Base-by-base conservation (phyloP, 2,329 filamentous ascomycete genomes). In the Penicillium sp. region DNA sequence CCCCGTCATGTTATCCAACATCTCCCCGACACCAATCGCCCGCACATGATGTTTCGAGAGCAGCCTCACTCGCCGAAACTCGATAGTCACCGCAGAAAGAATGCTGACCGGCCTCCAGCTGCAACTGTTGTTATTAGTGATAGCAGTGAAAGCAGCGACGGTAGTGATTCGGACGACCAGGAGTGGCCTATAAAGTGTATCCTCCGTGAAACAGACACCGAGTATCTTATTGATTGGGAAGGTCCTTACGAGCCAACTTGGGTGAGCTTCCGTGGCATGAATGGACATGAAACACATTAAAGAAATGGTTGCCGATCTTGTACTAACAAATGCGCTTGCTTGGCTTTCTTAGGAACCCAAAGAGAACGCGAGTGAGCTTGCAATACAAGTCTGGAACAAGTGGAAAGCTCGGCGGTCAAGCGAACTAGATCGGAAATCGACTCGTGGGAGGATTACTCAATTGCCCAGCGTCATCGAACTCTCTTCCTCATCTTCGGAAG, bases 151-250 rank as follows among this genome's bases (percentile, higher is more conserved):
- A 62, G 50, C 47, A 55, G 34, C 31, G 39, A 51, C 26, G 34
- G 50, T 24, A 45, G 47, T 38, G 40, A 45, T 13, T 37, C 66
- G 45, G 62, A 51, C n/a, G 67, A 70, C 42, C 64, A 68, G 56
- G 70, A 74, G 62, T 73, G 63, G 58, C 65, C 64, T 53, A 72
- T 73, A 40, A 72, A 72, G 50, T 65, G 65, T 56, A 74, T 74
- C 46, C 64, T 74, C 54, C 69, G 69, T 59, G 72, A 76, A 61
- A 66, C 65, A 32, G 55, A 64, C 43, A 61, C 63, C 18, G 63
- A 71, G 47, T 76, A 74, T 61, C 63, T 75, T 29, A 72, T 76
- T 57, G 72, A 74, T 34, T 75, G 72, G 73, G 68, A 71, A 53
- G 72, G 69, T 9, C 60, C 64, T 29, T 76, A 67, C 60, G 62